Percentiles rank a stretch among this genome's conserved stretches.
These are phyloP conservation scores for Nannizziopsis barbatae DNA, from an alignment of 2,329 filamentous ascomycete genomes.

Conservation along the genomic window DNA sequence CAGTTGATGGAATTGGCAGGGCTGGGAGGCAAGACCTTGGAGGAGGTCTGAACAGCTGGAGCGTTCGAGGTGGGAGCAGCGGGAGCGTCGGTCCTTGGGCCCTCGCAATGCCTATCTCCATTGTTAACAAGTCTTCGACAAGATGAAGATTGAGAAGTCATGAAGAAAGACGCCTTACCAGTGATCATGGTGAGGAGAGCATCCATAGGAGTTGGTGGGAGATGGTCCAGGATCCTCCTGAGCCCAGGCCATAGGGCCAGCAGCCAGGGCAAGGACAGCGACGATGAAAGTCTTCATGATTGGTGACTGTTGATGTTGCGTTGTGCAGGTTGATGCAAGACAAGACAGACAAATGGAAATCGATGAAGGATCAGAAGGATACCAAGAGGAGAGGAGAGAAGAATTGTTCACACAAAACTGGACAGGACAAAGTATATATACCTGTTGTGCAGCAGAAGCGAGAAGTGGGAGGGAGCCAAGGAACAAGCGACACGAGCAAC, in stretches of 20 bases:
- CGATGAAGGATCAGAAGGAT: too few relatives aligned
- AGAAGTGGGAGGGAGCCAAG: too few relatives aligned
- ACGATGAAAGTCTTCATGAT: slow-evolving; percentile 7
- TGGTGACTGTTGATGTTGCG: too few relatives aligned
- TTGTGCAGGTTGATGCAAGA: neutral
- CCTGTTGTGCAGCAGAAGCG: too few relatives aligned
- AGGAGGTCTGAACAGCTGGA: slow-evolving; percentile 11
- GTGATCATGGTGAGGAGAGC: slow-evolving; percentile 17
- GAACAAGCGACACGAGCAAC: too few relatives aligned
- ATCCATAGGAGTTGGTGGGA: slow-evolving; percentile 22
- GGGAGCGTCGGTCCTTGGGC: slow-evolving; percentile 14
- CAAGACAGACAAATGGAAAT: neutral
- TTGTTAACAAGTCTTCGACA: neutral
- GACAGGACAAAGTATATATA: too few relatives aligned
- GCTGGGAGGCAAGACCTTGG: slow-evolving; percentile 18
- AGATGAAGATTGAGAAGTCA: neutral
- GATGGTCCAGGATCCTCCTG: slow-evolving; percentile 22
- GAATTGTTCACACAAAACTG: too few relatives aligned
- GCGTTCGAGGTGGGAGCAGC: slow-evolving; percentile 1
- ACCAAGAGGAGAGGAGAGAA: too few relatives aligned
- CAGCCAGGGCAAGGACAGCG: slow-evolving; percentile 7
- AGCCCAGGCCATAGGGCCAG: slow-evolving; percentile 10
- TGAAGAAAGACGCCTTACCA: slow-evolving; percentile 11
- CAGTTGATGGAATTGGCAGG: slow-evolving; percentile 18
- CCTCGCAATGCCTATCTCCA: slow-evolving; percentile 24